Evolutionary conservation across 345 rosid species (phyloP).

Genomic region (Euclidium syriacum): DNA sequence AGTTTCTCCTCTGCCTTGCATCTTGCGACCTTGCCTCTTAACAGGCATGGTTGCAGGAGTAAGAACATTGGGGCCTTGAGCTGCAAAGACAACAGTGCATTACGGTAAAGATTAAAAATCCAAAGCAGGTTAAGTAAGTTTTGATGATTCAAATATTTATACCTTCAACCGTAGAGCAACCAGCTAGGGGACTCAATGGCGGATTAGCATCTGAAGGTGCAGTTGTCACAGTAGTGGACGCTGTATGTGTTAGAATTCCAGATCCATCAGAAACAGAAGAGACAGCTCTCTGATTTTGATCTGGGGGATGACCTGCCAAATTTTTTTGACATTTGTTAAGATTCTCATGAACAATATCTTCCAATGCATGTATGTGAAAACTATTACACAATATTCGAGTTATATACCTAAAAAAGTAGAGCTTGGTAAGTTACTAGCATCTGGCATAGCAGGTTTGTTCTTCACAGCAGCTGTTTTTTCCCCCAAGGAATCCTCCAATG

Average conservation of each 20-base stretch:
- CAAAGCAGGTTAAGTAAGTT: not conserved
- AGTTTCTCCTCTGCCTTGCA: constrained; percentile 39
- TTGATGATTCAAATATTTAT: not conserved
- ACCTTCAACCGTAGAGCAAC: constrained; percentile 29
- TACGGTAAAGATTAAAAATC: constrained; percentile 2
- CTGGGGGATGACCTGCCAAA: constrained; percentile 40
- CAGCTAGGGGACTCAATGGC: constrained; percentile 19
- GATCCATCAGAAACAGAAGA: constrained; percentile 52
- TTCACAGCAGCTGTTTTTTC: constrained; percentile 20
- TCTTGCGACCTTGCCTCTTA: constrained; percentile 42
- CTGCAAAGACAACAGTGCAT: constrained; percentile 5
- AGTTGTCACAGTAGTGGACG: constrained; percentile 6
- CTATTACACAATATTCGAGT: not conserved
- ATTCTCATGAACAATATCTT: not conserved
- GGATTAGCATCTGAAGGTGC: constrained; percentile 15
- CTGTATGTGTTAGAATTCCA: constrained; percentile 26
- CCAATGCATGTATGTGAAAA: not conserved
- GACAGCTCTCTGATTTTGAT: constrained; percentile 44
- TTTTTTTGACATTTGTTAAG: not conserved
- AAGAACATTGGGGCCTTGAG: constrained; percentile 16
- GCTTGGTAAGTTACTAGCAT: constrained; percentile 19
- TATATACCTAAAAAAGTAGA: constrained; percentile 23
- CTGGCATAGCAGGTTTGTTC: constrained; percentile 41
- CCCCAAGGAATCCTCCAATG: constrained; percentile 20
- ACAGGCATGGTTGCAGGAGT: constrained; percentile 20